These are phyloP conservation scores for Solanum neorickii DNA, from an alignment of 257 asterid genomes.

Conservation along the genomic window DNA sequence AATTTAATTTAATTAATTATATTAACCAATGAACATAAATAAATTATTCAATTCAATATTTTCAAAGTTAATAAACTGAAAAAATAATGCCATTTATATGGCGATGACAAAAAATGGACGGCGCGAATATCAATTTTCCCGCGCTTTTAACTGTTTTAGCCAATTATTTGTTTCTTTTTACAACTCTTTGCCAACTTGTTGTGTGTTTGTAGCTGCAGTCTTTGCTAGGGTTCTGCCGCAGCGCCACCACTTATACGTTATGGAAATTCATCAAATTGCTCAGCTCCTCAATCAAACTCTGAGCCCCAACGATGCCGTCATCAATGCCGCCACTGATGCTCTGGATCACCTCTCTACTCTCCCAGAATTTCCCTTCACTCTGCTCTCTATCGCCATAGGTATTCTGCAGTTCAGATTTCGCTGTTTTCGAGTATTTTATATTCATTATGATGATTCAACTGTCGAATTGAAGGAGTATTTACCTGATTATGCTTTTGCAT, in stretches of 20 bases:
- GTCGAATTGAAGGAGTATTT: neutral
- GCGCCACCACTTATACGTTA: neutral
- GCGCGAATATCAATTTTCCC: constrained; percentile 9
- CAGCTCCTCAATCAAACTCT: constrained; percentile 21
- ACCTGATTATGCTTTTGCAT: neutral
- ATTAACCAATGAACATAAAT: too few relatives aligned
- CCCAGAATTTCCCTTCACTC: constrained; percentile 14
- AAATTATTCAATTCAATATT: too few relatives aligned
- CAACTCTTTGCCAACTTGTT: neutral
- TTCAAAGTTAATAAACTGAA: neutral
- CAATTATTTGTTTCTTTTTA: neutral
- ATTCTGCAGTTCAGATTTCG: neutral
- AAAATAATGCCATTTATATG: neutral
- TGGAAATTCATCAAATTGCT: constrained; percentile 14
- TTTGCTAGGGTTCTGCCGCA: constrained; percentile 14
- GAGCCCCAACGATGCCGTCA: constrained; percentile 7
- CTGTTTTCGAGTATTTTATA: neutral
- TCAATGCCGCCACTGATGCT: constrained; percentile 14
- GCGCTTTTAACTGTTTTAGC: constrained; percentile 4
- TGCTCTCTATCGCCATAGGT: constrained; percentile 24
- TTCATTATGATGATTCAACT: neutral
- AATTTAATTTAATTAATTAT: too few relatives aligned
- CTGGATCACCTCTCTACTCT: constrained; percentile 16
- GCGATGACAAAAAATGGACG: neutral
- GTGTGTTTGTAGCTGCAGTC: neutral